Evolutionary conservation across 805 yeast species (phyloP).

Genomic region (Ogataea saltuana): DNA sequence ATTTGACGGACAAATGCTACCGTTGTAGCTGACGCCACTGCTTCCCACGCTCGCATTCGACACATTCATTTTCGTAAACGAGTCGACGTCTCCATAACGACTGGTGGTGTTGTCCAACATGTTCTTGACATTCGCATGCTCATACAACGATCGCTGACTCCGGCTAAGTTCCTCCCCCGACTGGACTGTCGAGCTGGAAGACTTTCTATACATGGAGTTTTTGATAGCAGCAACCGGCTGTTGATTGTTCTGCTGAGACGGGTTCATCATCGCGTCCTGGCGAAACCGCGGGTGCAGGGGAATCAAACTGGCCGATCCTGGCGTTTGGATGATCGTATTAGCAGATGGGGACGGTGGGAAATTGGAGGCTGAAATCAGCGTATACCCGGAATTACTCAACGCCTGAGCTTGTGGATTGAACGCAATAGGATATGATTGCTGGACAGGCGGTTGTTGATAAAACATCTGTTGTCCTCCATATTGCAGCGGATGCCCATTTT

Average conservation of each 20-base stretch:
- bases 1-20: constrained; percentile 17
- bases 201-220: constrained; percentile 22
- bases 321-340: background rate
- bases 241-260: constrained; percentile 9
- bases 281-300: constrained; percentile 24
- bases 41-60: constrained; percentile 22
- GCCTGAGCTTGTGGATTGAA: constrained; percentile 3
- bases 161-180: constrained; percentile 24
- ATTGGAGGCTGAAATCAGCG: constrained; percentile 11
- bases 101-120: constrained; percentile 25
- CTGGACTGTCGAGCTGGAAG: constrained; percentile 25
- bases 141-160: constrained; percentile 19
- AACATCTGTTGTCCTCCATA: constrained; percentile 6
- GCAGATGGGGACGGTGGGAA: background rate
- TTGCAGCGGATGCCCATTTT: background rate
- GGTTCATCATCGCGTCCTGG: constrained; percentile 11
- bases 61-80: constrained; percentile 19
- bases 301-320: constrained; percentile 7
- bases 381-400: constrained; percentile 9
- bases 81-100: constrained; percentile 24
- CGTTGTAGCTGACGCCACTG: constrained; percentile 20
- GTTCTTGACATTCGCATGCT: constrained; percentile 24
- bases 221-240: constrained; percentile 22
- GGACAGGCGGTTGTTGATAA: constrained; percentile 9
- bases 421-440: constrained; percentile 6